These are phyloP conservation scores for Kuraishia hungarica DNA, from an alignment of 805 yeast genomes.

Conservation along the genomic window DNA sequence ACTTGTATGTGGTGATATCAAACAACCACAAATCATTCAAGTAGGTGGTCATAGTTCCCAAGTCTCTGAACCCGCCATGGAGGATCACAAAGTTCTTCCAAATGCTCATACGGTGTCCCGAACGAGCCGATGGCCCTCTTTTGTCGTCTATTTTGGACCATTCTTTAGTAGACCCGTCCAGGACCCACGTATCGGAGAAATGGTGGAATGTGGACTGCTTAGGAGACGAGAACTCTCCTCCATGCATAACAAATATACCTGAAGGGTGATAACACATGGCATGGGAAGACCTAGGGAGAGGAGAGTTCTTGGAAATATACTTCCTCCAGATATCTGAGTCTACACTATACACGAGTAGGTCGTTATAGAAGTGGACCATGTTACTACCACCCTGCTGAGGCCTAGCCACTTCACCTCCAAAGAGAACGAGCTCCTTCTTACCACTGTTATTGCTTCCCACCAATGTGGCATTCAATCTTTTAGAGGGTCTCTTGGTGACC, in stretches of 20 bases:
- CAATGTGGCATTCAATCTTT: conserved; percentile 67
- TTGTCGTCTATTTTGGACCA: conserved; percentile 83
- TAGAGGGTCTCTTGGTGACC: conserved; percentile 49
- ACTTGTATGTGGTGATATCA: conserved; percentile 81
- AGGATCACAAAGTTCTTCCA: conserved; percentile 88
- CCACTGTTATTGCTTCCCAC: conserved; percentile 70
- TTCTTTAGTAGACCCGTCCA: conserved; percentile 76
- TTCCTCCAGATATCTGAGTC: conserved; percentile 79
- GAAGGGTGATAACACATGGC: conserved; percentile 91
- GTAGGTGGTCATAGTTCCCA: conserved; percentile 78
- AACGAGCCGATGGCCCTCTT: conserved; percentile 73
- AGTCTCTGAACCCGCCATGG: conserved; percentile 90
- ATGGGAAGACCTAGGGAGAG: conserved; percentile 89
- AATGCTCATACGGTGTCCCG: conserved; percentile 83
- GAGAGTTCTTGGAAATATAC: conserved; percentile 74
- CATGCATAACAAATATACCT: conserved; percentile 79
- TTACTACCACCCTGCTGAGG: conserved; percentile 13
- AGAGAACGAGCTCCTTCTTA: conserved; percentile 67
- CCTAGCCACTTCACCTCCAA: conserved; percentile 77
- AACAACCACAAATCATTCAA: conserved; percentile 86
- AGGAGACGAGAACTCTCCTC: conserved; percentile 96
- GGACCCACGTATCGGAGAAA: conserved; percentile 92
- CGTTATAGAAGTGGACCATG: conserved; percentile 71
- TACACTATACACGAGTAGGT: conserved; percentile 60
- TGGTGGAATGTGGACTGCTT: conserved; percentile 94